These are phyloP conservation scores for Pilatotrama ljubarskyi DNA, from an alignment of 768 basidiomycete genomes.

Conservation along the genomic window DNA sequence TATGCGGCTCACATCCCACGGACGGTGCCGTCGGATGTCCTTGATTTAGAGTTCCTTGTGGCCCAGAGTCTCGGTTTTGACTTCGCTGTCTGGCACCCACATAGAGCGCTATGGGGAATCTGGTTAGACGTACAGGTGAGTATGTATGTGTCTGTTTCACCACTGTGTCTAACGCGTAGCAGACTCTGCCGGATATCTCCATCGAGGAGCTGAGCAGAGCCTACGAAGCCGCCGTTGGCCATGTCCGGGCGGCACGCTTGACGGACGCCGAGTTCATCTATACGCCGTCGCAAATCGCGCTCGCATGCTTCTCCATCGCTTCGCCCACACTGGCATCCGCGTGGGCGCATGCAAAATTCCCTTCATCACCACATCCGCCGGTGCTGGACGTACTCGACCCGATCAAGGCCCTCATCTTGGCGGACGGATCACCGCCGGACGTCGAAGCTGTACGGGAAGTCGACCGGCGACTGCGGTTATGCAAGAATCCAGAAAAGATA, in stretches of 20 bases:
- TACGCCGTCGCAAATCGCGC: slow-evolving; percentile 90
- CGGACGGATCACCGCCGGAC: slow-evolving; percentile 62
- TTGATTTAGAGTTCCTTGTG: slow-evolving; percentile 94
- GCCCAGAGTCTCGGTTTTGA: slow-evolving; percentile 94
- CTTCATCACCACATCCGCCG: slow-evolving; percentile 17
- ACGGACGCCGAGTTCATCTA: slow-evolving; percentile 93
- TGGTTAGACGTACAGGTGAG: slow-evolving; percentile 85
- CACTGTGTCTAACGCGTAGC: not conserved
- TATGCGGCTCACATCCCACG: slow-evolving; percentile 85
- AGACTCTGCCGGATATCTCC: slow-evolving; percentile 61
- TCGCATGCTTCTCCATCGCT: slow-evolving; percentile 72
- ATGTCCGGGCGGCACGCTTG: slow-evolving; percentile 78
- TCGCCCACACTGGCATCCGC: slow-evolving; percentile 56
- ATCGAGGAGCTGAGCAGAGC: slow-evolving; percentile 50
- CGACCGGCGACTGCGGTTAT: slow-evolving; percentile 80
- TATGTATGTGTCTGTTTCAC: slow-evolving; percentile 13
- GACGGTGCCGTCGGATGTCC: slow-evolving; percentile 77
- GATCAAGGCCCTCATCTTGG: slow-evolving; percentile 57
- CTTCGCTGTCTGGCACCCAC: slow-evolving; percentile 90
- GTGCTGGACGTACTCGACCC: slow-evolving; percentile 45
- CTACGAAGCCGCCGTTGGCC: slow-evolving; percentile 65
- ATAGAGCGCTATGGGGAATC: slow-evolving; percentile 85
- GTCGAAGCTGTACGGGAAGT: slow-evolving; percentile 86
- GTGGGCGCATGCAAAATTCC: slow-evolving; percentile 56
- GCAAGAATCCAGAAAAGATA: slow-evolving; percentile 96